Evolutionary conservation across 2,329 filamentous ascomycete genomes (phyloP).

Genomic region (Tetracladium maxilliforme): DNA sequence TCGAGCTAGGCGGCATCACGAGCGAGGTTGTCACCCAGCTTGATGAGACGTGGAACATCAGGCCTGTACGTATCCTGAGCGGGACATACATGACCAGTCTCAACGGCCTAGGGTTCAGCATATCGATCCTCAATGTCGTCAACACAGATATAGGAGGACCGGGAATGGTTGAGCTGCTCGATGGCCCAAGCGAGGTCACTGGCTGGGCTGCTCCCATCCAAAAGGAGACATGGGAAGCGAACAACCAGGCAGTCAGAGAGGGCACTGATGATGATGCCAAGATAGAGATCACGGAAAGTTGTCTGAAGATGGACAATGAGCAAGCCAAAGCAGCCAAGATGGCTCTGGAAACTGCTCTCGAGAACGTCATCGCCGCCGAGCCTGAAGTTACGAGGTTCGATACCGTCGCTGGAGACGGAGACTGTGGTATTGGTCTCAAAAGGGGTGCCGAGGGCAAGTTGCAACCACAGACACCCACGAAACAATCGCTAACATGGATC

Average conservation of each 20-base stretch:
- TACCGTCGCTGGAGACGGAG: slow-evolving; percentile 57
- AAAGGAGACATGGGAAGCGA: slow-evolving; percentile 41
- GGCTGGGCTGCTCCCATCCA: slow-evolving; percentile 50
- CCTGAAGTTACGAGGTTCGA: slow-evolving; percentile 53
- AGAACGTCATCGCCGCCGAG: slow-evolving; percentile 46
- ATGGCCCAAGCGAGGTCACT: slow-evolving; percentile 50
- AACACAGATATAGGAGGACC: slow-evolving; percentile 28
- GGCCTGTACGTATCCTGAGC: slow-evolving; percentile 43
- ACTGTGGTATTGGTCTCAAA: slow-evolving; percentile 56
- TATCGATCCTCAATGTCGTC: slow-evolving; percentile 47
- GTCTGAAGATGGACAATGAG: slow-evolving; percentile 11
- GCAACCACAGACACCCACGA: no score
- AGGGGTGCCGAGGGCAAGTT: slow-evolving; percentile 44
- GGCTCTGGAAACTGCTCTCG: slow-evolving; percentile 36
- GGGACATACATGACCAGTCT: slow-evolving; percentile 61
- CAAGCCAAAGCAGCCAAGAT: slow-evolving; percentile 35
- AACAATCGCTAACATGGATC: neutral
- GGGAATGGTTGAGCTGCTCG: slow-evolving; percentile 50
- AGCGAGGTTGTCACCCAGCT: slow-evolving; percentile 51
- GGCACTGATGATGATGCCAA: slow-evolving; percentile 9
- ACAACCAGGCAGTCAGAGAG: slow-evolving; percentile 17
- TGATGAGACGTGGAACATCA: slow-evolving; percentile 39
- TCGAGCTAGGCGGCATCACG: slow-evolving; percentile 53
- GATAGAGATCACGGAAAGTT: slow-evolving; percentile 22
- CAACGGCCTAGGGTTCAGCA: slow-evolving; percentile 58